phyloP scores from a whole-genome alignment of 2,329 filamentous ascomycete species.

The Colletotrichum trifolii region DNA sequence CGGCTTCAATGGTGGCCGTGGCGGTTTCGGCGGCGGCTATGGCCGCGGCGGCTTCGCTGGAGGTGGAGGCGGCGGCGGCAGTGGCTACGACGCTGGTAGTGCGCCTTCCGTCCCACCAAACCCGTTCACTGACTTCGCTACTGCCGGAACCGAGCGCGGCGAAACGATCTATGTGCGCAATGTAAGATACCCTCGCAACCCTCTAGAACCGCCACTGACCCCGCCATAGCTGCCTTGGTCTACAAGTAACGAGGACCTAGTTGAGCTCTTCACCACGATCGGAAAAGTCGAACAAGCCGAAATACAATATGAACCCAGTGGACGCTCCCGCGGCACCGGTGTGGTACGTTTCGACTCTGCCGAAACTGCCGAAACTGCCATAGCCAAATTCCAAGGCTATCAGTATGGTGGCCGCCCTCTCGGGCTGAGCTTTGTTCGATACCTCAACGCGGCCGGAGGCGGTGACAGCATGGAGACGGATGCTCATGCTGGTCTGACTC shows the following conservation, averaged over 20 bases:
- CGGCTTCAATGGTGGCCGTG: conserved; percentile 57
- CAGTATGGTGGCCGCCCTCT: conserved; percentile 96
- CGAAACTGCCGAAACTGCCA: conserved; percentile 90
- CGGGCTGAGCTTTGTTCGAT: conserved; percentile 93
- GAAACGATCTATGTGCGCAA: conserved; percentile 96
- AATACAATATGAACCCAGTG: conserved; percentile 98
- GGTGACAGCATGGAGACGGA: conserved; percentile 86
- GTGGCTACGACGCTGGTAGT: conserved; percentile 60
- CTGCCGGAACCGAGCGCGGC: conserved; percentile 84
- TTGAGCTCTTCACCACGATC: conserved; percentile 97
- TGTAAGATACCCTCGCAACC: conserved; percentile 66
- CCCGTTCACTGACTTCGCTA: conserved; percentile 93
- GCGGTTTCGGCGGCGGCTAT: conserved; percentile 56
- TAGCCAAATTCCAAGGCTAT: conserved; percentile 97
- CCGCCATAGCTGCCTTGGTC: conserved; percentile 90
- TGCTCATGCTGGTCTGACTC: conserved; percentile 80
- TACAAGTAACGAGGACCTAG: conserved; percentile 96
- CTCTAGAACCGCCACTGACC: neutral
- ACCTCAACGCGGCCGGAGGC: conserved; percentile 74
- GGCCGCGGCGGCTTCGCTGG: conserved; percentile 54
- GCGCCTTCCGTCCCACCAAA: conserved; percentile 74
- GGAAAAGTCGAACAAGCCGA: conserved; percentile 99
- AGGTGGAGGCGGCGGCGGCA: conserved; percentile 50
- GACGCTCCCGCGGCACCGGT: conserved; percentile 92
- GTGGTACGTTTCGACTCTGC: conserved; percentile 92